These are phyloP conservation scores for Tetracladium setigerum DNA, from an alignment of 495 filamentous ascomycete genomes.

Conservation along the genomic window DNA sequence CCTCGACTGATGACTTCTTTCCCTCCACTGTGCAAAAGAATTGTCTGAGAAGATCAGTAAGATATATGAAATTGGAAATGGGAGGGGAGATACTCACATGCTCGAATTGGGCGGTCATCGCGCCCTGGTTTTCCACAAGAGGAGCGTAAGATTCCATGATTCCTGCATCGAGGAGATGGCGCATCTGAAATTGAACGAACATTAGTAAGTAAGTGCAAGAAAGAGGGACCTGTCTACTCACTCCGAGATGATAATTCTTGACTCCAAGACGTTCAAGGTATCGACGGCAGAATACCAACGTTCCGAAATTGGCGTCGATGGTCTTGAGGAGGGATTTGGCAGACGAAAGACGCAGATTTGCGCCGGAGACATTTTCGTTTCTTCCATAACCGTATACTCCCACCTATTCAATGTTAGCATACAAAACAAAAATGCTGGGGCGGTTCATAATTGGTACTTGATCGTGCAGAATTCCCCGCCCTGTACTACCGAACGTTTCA, in stretches of 20 bases:
- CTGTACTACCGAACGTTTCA: constrained; percentile 90
- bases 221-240: constrained; percentile 31
- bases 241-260: constrained; percentile 79
- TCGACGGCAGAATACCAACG: constrained; percentile 73
- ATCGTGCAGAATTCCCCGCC: constrained; percentile 71
- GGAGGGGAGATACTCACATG: constrained; percentile 55
- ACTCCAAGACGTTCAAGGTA: constrained; percentile 81
- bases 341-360: constrained; percentile 59
- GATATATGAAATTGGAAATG: neutral
- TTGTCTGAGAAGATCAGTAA: constrained; percentile 48
- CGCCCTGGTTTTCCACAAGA: constrained; percentile 83
- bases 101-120: constrained; percentile 93
- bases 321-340: constrained; percentile 76
- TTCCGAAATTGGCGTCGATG: constrained; percentile 91
- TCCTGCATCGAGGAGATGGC: constrained; percentile 75
- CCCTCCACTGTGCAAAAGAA: constrained; percentile 73
- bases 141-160: constrained; percentile 89
- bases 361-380: constrained; percentile 51
- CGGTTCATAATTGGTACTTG: constrained; percentile 39
- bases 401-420: constrained; percentile 29
- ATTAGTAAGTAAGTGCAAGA: constrained; percentile 11
- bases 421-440: neutral
- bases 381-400: constrained; percentile 73
- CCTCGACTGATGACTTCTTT: constrained; percentile 92
- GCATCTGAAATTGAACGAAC: constrained; percentile 34